A percentile compares a stretch with the other conserved stretches of the same genome.
phyloP scores from a whole-genome alignment of 2,329 filamentous ascomycete genomes.

The Neofusicoccum sp. region DNA sequence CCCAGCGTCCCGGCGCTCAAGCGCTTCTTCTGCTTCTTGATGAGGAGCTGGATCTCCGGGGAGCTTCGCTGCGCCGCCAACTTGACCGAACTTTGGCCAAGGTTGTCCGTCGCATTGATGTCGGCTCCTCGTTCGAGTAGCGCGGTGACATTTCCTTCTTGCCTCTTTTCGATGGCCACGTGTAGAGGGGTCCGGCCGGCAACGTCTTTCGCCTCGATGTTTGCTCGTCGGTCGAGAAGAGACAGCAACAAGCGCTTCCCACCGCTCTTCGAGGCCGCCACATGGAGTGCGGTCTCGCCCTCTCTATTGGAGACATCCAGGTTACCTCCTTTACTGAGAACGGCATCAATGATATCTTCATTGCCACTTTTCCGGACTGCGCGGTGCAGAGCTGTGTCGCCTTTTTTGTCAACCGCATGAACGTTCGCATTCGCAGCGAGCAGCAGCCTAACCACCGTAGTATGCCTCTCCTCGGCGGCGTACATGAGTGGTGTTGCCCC shows the following conservation, averaged over 20 bases:
- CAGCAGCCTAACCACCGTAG: slow-evolving; percentile 1
- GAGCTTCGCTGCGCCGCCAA: slow-evolving; percentile 8
- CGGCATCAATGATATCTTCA: slow-evolving; percentile 1
- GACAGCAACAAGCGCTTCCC: background rate
- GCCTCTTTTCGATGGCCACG: slow-evolving; percentile 12
- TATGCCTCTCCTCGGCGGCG: slow-evolving; percentile 10
- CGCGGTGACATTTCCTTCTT: background rate
- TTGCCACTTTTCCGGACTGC: slow-evolving; percentile 6
- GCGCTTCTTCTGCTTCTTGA: background rate
- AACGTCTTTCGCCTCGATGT: slow-evolving; percentile 9
- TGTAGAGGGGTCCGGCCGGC: slow-evolving; percentile 7
- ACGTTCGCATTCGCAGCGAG: slow-evolving; percentile 1
- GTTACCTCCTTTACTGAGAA: background rate
- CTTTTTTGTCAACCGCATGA: slow-evolving; percentile 4
- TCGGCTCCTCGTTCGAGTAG: slow-evolving; percentile 13
- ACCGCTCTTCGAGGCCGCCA: slow-evolving; percentile 5
- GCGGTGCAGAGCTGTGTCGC: slow-evolving; percentile 16
- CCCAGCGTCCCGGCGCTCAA: background rate
- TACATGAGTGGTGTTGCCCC: slow-evolving; percentile 17
- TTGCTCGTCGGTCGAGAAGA: slow-evolving; percentile 1
- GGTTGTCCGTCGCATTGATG: background rate
- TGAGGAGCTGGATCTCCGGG: slow-evolving; percentile 8
- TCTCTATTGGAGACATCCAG: slow-evolving; percentile 7
- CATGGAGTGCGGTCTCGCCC: slow-evolving; percentile 8
- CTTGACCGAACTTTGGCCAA: slow-evolving; percentile 2